Base-by-base conservation (phyloP, 495 filamentous ascomycete genomes). In the Xylaria curta region DNA sequence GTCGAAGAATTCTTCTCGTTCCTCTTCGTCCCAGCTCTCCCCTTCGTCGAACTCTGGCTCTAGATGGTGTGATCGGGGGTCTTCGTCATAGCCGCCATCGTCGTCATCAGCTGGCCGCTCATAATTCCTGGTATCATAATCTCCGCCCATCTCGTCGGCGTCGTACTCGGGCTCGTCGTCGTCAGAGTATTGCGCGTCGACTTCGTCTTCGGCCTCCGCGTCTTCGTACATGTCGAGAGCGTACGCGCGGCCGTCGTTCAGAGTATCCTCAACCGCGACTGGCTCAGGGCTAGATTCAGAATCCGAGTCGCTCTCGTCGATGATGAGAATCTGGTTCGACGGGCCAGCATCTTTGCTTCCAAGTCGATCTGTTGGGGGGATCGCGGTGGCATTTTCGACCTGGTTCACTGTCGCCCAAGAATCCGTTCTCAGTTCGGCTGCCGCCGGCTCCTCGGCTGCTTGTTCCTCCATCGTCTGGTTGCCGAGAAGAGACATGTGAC, bases 161-260 rank as follows among this genome's bases (percentile, higher is more conserved):
- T 80, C 76, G 26, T 82, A 81, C 54, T 81, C 81, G 19, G 76
- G 77, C 60, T 83, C 78, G 6, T 83, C 80, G 1, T 81, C 80
- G 12, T 87, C 81, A 15, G 76, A 76, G 63, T 73, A 76, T 54
- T 77, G 67, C 12, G 74, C 76, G 40, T 78, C 75, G 24, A 66
- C 72, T 54, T 75, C 74, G 63, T 78, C 76, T 62, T 79, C 75
- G 56, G 58, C 69, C 42, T 72, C 71, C 13, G 46, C 76, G 31
- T 81, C 76, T 24, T 77, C 76, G 44, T 81, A 75, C 58, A 75
- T 74, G 26, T 76, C 65, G 9, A 75, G 66, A 38, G 74, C 72
- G 31, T 76, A 69, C 33, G 64, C 66, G 53, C 66, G 70, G 12
- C 70, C 78, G 7, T 66, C n/a, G n/a, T 68, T 70, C 15, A 73